Base-by-base conservation (phyloP, 345 rosid genomes). In the Pugionium cornutum region DNA sequence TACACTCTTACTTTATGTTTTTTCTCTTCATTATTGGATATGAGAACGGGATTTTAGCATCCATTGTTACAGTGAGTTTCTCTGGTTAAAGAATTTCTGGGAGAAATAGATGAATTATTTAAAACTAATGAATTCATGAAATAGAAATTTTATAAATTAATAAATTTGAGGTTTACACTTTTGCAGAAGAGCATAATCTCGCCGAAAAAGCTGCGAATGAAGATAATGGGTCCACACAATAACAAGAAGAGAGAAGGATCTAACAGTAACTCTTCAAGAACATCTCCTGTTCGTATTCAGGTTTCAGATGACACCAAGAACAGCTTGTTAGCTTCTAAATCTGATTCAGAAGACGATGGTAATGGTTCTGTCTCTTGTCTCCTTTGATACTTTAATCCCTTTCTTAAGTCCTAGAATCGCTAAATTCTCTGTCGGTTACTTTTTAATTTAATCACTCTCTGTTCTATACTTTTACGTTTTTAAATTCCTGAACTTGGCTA, bases 151-250 rank as follows among this genome's bases (percentile, higher is more conserved):
- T 26, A 30, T 0, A 5, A 48, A 42, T 4, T 9, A 18, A 18
- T 18, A 18, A 18, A 18, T 43, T 18, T 18, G 0, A 1, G 25
- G 40, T 60, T 34, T 10, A 25, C 33, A 37, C 53, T 18, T 0
- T 26, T 66, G 76, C 80, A 90, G 96, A 82, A 80, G 69, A 89
- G 92, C 39, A 75, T 89, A 33, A 89, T 88, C 55, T 94, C 99
- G 29, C 99, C 99, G 2, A 90, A 86, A 51, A 94, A 90, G 78
- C 69, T 94, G 66, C 74, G 99, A 83, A 85, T 90, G 96, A 90
- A 83, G 87, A 82, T 94, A 7, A 75, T 85, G 78, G 97, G 95
- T 42, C 74, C 84, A 50, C 86, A 76, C 58, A 59, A 85, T 60
- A 68, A 66, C 56, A 85, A 78, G 53, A 88, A 86, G 78, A 85